A percentile compares a stretch with the other conserved stretches of the same genome.
These are phyloP conservation scores for Pistacia integerrima DNA, from an alignment of 345 rosid species.

Conservation along the genomic window DNA sequence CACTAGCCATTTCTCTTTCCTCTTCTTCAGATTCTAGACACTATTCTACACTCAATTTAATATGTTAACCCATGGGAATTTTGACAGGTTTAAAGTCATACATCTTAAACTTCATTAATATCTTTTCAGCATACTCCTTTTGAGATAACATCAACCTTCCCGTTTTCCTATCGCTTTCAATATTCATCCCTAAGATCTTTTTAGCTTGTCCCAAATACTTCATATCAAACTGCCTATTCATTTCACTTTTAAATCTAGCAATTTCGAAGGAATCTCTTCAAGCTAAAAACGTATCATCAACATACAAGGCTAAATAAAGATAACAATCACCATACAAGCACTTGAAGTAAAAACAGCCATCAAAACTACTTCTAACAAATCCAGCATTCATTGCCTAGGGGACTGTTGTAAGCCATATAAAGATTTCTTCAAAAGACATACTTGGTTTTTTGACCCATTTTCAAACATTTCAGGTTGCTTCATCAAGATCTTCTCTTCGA, in stretches of 20 bases:
- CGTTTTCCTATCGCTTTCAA: neutral
- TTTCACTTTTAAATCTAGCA: fast-evolving
- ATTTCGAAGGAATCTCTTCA: neutral
- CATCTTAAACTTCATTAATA: neutral
- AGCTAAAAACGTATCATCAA: neutral
- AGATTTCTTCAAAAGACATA: too few relatives aligned
- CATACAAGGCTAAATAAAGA: neutral
- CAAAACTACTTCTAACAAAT: too few relatives aligned
- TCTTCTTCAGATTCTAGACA: neutral
- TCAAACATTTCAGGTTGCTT: too few relatives aligned
- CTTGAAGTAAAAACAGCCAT: too few relatives aligned
- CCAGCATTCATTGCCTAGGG: too few relatives aligned
- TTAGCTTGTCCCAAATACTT: neutral
- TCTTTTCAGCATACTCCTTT: neutral
- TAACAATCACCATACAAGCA: neutral
- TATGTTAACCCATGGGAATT: neutral
- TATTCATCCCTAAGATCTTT: neutral
- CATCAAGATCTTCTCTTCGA: too few relatives aligned
- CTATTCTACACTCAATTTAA: neutral
- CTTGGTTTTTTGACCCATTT: too few relatives aligned
- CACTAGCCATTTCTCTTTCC: neutral
- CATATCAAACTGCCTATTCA: neutral
- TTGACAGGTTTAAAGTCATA: neutral
- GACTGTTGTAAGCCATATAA: too few relatives aligned
- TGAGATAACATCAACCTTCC: neutral